These are phyloP conservation scores for Phytophthora cryptogea DNA, from an alignment of 352 stramenopile species.

Conservation along the genomic window DNA sequence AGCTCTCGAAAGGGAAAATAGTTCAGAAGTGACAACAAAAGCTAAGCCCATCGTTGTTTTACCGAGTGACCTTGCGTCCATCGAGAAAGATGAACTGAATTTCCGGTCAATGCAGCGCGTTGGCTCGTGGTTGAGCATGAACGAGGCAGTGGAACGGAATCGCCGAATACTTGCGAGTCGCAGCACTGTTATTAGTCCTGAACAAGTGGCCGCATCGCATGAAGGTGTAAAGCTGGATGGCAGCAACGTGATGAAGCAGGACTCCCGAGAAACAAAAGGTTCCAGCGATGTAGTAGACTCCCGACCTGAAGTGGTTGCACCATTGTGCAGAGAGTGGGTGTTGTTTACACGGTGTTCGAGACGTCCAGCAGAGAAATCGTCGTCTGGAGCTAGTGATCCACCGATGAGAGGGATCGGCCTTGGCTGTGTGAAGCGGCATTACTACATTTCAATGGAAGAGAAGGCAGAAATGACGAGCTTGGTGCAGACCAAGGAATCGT, in stretches of 20 bases:
- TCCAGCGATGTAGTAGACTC: slow-evolving; percentile 39
- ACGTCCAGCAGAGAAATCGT: slow-evolving; percentile 3
- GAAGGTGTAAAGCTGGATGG: slow-evolving; percentile 23
- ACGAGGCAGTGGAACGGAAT: slow-evolving; percentile 54
- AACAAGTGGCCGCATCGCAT: neutral
- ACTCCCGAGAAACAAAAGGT: slow-evolving; percentile 23
- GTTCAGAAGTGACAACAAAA: neutral
- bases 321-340: slow-evolving; percentile 76
- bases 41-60: slow-evolving; percentile 16
- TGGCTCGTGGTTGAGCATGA: slow-evolving; percentile 60
- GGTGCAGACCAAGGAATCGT: slow-evolving; percentile 65
- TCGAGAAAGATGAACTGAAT: slow-evolving; percentile 48
- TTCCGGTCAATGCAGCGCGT: slow-evolving; percentile 72
- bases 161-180: slow-evolving; percentile 32
- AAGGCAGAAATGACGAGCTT: slow-evolving; percentile 61
- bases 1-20: neutral
- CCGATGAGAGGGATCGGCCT: slow-evolving; percentile 36
- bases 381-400: neutral
- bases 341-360: slow-evolving; percentile 63
- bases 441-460: slow-evolving; percentile 74
- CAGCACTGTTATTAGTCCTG: neutral
- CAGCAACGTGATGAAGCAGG: slow-evolving; percentile 51
- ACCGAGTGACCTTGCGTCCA: slow-evolving; percentile 37
- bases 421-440: slow-evolving; percentile 71
- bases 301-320: slow-evolving; percentile 40